Evolutionary conservation across 2,329 filamentous ascomycete genomes (phyloP), one percentile per base, ranked within the genome.

Genomic region (Drechslera avenae): DNA sequence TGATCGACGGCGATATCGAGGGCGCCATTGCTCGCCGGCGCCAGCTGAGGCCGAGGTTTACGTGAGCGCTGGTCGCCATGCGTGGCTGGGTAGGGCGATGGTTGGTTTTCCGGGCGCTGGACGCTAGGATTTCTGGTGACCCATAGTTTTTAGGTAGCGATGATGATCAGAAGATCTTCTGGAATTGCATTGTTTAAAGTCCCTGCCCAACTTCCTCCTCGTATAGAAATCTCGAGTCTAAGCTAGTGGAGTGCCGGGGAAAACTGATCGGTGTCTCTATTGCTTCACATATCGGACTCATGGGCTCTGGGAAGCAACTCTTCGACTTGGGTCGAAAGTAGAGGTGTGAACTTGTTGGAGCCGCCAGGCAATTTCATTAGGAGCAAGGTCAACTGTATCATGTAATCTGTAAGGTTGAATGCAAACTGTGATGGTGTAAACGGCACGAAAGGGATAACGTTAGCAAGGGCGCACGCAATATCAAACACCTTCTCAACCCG

Each of bases 401-500:
- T 48, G 47, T 64, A 63, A 45, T 64, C 60, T 5, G 50, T 18
- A 6, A 58, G 60, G 10, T 53, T 52, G 2, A 61, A 50, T 33
- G 63, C 59, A 10, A 61, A 5, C 28, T 59, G 55, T 7, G 56
- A 56, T 1, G 53, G 40, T 3, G 46, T 26, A 4, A 32, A 26
- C 6, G 59, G 48, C n/a, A 67, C 40, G 19, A 67, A 69, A 13
- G 64, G 64, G 1, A 69, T 48, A 2, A 68, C 54, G 28, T 69
- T 66, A 1, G 62, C 52, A 5, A 68, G 53, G 5, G 67, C 66
- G 40, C 67, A 69, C 4, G 64, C 64, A 5, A 69, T 59, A 26
- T 69, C 66, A 26, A 69, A 69, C 3, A 69, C 55, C 33, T 68
- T 68, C 23, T 68, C 66, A 14, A 64, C 64, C 64, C 66, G 35